phyloP scores from a whole-genome alignment of 192 early-diverging fungal genomes.

The Coemansia sp. region DNA sequence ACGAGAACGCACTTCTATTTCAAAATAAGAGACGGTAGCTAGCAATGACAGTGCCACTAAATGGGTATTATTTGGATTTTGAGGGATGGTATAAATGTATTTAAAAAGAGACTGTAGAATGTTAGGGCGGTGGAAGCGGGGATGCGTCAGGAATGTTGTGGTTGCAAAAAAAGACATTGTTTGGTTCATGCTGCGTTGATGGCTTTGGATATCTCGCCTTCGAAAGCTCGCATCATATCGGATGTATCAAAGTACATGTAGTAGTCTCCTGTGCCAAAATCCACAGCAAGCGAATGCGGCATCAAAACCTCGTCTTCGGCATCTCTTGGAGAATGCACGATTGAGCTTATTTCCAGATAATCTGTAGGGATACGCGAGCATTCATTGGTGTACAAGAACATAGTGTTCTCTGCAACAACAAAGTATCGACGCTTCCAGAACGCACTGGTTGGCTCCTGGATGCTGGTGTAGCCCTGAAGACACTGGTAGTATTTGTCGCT shows the following conservation, averaged over 20 bases:
- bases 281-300: constrained; percentile 37
- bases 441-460: constrained; percentile 42
- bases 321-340: constrained; percentile 29
- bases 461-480: constrained; percentile 47
- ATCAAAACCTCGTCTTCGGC: constrained; percentile 46
- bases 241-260: constrained; percentile 44
- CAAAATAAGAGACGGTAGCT: neutral
- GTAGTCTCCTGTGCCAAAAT: constrained; percentile 45
- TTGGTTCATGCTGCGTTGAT: constrained; percentile 8
- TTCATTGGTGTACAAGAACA: constrained; percentile 51
- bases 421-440: constrained; percentile 53
- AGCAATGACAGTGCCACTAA: neutral
- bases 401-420: constrained; percentile 38
- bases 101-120: no score
- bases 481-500: constrained; percentile 37
- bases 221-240: constrained; percentile 31
- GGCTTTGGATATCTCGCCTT: constrained; percentile 21
- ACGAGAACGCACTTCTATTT: neutral
- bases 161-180: neutral
- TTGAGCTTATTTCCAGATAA: constrained; percentile 16
- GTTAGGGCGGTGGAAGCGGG: no score
- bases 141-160: no score
- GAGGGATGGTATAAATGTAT: no score
- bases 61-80: no score
- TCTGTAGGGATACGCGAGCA: constrained; percentile 45